Conservation (phyloP, 108 stramenopile species). For the Cyclotella kingstonii region DNA sequence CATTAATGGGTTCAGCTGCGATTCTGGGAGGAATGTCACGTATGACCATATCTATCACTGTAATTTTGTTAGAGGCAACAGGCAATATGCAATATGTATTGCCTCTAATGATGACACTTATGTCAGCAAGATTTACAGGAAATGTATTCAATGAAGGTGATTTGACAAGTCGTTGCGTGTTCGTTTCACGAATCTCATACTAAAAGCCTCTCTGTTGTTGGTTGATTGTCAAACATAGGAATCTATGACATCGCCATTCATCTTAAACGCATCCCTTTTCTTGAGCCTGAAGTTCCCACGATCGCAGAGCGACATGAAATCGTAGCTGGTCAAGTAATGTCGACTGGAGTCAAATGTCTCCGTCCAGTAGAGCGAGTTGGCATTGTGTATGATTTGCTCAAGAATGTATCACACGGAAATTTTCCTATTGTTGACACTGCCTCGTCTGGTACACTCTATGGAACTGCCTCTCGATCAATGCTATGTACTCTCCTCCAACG, state of each 20-base stretch:
- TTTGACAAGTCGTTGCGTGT: too few relatives aligned
- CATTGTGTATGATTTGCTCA: conserved; percentile 85
- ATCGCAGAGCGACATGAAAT: conserved; percentile 89
- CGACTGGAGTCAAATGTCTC: conserved; percentile 82
- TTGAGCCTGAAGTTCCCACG: conserved; percentile 87
- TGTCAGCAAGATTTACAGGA: conserved; percentile 94
- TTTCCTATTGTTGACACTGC: conserved; percentile 95
- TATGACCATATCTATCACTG: conserved; percentile 98
- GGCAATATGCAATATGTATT: conserved; percentile 98
- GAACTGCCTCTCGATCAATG: conserved; percentile 85
- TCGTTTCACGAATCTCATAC: too few relatives aligned
- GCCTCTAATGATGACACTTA: conserved; percentile 97
- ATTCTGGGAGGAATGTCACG: conserved; percentile 97
- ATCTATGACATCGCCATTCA: conserved; percentile 96
- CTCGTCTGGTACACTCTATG: conserved; percentile 84
- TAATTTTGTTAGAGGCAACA: conserved; percentile 96
- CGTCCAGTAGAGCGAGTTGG: conserved; percentile 87
- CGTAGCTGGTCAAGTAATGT: conserved; percentile 89
- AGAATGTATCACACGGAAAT: conserved; percentile 75
- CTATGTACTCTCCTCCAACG: conserved; percentile 86
- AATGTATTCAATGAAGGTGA: conserved; percentile 94
- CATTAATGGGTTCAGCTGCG: conserved; percentile 88
- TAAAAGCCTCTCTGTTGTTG: conserved; percentile 11
- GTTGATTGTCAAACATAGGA: not conserved
- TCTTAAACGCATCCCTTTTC: conserved; percentile 85